These are phyloP conservation scores for Alternaria sp. DNA, from an alignment of 2,329 filamentous ascomycete species.

Conservation along the genomic window DNA sequence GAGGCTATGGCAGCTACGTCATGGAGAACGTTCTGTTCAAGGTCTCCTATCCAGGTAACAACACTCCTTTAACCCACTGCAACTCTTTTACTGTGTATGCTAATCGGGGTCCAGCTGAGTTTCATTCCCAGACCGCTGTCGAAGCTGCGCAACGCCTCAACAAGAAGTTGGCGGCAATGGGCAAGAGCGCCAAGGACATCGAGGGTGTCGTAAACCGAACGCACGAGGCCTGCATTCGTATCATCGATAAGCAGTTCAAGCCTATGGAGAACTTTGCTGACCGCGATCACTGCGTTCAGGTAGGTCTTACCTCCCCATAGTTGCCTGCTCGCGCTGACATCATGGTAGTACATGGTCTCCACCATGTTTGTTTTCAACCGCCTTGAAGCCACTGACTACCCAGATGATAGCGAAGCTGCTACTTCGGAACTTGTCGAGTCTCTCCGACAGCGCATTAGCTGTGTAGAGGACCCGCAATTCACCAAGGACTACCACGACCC, in stretches of 20 bases:
- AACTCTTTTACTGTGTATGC: background rate
- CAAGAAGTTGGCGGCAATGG: constrained; percentile 79
- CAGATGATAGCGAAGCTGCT: constrained; percentile 89
- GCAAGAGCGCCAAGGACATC: constrained; percentile 90
- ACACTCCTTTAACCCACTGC: constrained; percentile 14
- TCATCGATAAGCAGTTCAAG: constrained; percentile 99
- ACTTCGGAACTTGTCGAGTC: constrained; percentile 88
- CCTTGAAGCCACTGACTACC: constrained; percentile 91
- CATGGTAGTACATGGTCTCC: constrained; percentile 82
- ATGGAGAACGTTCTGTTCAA: constrained; percentile 99
- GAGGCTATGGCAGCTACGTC: constrained; percentile 95
- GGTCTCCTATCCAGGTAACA: constrained; percentile 93
- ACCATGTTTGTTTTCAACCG: constrained; percentile 97
- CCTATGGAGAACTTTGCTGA: constrained; percentile 99
- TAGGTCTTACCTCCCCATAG: constrained; percentile 37
- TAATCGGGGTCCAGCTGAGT: constrained; percentile 70
- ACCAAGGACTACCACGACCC: constrained; percentile 96
- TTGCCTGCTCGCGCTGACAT: constrained; percentile 31
- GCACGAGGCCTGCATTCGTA: constrained; percentile 97
- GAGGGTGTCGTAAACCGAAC: constrained; percentile 93
- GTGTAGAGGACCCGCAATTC: constrained; percentile 95
- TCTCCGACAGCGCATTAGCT: constrained; percentile 91
- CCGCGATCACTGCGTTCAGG: constrained; percentile 97
- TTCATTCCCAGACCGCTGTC: constrained; percentile 98
- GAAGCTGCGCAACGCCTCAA: constrained; percentile 92